Conservation (phyloP, 163 green algal species). For the Coccomyxa subellipsoidea region DNA sequence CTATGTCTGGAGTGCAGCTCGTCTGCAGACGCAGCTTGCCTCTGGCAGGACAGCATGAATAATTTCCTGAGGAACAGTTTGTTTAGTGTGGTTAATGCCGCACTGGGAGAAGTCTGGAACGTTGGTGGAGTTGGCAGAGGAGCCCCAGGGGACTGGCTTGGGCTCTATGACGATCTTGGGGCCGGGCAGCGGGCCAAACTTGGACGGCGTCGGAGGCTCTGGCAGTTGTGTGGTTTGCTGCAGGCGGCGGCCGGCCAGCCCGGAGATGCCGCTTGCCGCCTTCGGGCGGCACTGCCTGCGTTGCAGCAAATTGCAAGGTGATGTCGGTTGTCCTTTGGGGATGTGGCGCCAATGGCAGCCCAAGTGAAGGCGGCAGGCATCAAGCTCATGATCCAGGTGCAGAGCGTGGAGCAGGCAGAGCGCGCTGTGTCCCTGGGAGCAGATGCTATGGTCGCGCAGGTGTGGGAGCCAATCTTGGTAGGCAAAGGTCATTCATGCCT, state of each 20-base stretch:
- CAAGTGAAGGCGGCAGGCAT: slow-evolving; percentile 1
- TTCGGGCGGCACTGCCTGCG: neutral
- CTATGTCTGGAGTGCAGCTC: too few species aligned
- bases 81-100: too few species aligned
- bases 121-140: neutral
- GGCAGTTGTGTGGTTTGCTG: neutral
- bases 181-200: neutral
- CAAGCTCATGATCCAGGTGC: slow-evolving; percentile 7
- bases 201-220: neutral
- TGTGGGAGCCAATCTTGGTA: too few species aligned
- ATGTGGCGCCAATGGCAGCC: neutral
- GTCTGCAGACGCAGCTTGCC: too few species aligned
- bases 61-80: too few species aligned
- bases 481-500: too few species aligned
- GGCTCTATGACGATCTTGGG: neutral
- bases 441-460: slow-evolving; percentile 1
- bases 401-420: neutral
- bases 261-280: neutral
- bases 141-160: neutral
- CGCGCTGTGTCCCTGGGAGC: neutral
- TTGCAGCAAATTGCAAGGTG: too few species aligned
- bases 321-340: neutral
- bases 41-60: too few species aligned
- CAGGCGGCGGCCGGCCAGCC: neutral
- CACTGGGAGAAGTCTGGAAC: neutral